Percentiles rank a stretch among this genome's conserved stretches.
These are phyloP conservation scores for Thermomucor indicae-seudaticae DNA, from an alignment of 371 early-diverging fungal species.

Conservation along the genomic window DNA sequence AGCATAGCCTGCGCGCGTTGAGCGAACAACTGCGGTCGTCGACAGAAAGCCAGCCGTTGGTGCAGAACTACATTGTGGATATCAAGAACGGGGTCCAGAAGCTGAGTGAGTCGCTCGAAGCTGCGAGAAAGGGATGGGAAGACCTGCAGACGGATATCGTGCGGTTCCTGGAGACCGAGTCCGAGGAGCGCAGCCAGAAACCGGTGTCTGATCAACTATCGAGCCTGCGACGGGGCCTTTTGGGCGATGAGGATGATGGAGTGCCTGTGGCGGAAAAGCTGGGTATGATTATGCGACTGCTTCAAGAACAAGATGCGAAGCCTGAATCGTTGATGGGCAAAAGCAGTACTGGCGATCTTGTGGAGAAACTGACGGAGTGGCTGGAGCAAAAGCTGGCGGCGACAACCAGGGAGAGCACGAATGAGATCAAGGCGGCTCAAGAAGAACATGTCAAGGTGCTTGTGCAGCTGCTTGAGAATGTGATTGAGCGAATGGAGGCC, in stretches of 20 bases:
- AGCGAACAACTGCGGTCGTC: conserved; percentile 24
- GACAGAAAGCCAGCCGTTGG: conserved; percentile 12
- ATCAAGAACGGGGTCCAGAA: conserved; percentile 26
- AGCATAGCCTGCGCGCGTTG: conserved; percentile 27
- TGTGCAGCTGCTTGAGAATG: conserved; percentile 31
- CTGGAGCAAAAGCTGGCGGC: not conserved
- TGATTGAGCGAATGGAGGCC: conserved; percentile 31
- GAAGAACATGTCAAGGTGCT: conserved; percentile 35
- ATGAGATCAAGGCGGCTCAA: conserved; percentile 14
- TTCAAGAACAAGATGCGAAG: too few species aligned
- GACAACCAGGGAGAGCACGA: not conserved
- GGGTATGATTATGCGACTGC: too few species aligned
- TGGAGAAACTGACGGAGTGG: too few species aligned
- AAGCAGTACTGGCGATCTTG: too few species aligned
- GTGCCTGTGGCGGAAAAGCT: too few species aligned
- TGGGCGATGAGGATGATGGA: conserved; percentile 10
- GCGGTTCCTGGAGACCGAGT: conserved; percentile 12
- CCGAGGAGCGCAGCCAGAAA: conserved; percentile 11
- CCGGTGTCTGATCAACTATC: conserved; percentile 9
- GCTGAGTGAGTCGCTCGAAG: conserved; percentile 22
- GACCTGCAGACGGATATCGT: conserved; percentile 30
- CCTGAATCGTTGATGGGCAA: too few species aligned
- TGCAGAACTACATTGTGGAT: conserved; percentile 22
- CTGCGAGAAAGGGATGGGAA: conserved; percentile 26
- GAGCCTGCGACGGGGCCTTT: conserved; percentile 21